A percentile compares a stretch with the other conserved stretches of the same genome.
Conservation (phyloP, 2,329 filamentous ascomycete species). For the Epichloe gansuensis region DNA sequence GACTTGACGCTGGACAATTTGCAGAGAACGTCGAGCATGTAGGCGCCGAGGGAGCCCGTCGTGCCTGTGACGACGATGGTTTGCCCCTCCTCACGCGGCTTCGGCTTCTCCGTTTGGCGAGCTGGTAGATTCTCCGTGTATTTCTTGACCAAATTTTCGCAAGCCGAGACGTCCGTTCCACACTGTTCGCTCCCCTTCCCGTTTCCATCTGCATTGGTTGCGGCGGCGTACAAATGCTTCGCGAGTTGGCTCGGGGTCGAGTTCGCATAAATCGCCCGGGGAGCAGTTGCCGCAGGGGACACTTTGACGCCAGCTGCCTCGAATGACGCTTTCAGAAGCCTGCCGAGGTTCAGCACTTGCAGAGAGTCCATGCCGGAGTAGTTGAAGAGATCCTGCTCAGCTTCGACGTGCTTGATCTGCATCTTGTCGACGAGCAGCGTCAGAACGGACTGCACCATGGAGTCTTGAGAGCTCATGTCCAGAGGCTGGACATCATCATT, state of each 20-base stretch:
- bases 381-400: conserved; percentile 24
- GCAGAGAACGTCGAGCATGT: conserved; percentile 39
- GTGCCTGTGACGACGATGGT: conserved; percentile 76
- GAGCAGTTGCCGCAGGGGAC: conserved; percentile 8
- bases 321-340: conserved; percentile 11
- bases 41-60: conserved; percentile 78
- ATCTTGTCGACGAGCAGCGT: conserved; percentile 7
- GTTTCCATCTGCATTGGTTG: not conserved
- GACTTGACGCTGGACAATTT: conserved; percentile 10
- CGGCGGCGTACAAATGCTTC: conserved; percentile 3
- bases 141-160: conserved; percentile 13
- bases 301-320: conserved; percentile 9
- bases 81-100: conserved; percentile 17
- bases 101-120: conserved; percentile 10
- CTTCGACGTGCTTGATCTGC: conserved; percentile 9
- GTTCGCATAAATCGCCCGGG: conserved; percentile 18
- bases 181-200: not conserved
- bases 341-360: conserved; percentile 20
- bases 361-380: conserved; percentile 27
- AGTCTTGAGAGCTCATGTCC: conserved; percentile 12
- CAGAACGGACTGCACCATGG: conserved; percentile 14
- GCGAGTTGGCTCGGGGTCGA: conserved; percentile 17
- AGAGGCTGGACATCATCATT: conserved; percentile 2
- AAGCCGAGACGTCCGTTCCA: not conserved
- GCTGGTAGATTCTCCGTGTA: conserved; percentile 18